A percentile compares a stretch with the other conserved stretches of the same genome.
Evolutionary conservation across 306 rosid genomes (phyloP).

Genomic region (Aeschynomene evenia): DNA sequence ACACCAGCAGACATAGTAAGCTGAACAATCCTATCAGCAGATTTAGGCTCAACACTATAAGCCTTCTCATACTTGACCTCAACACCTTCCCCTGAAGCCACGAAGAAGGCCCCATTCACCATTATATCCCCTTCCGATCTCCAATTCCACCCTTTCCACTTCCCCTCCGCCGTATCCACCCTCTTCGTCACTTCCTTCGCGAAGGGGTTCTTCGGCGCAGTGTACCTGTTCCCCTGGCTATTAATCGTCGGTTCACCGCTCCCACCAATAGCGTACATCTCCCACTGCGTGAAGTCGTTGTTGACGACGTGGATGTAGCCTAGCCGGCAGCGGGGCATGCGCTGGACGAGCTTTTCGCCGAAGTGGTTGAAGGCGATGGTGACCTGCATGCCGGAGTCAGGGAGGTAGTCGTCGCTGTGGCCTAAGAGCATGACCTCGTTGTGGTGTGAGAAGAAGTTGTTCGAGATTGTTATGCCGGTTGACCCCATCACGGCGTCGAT

Average conservation of each 20-base stretch:
- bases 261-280: slow-evolving; percentile 97
- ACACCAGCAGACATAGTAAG: slow-evolving; percentile 79
- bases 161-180: slow-evolving; percentile 55
- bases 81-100: slow-evolving; percentile 66
- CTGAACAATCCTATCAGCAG: slow-evolving; percentile 64
- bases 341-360: slow-evolving; percentile 71
- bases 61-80: slow-evolving; percentile 94
- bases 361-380: slow-evolving; percentile 97
- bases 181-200: slow-evolving; percentile 94
- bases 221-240: slow-evolving; percentile 88
- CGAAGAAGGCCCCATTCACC: slow-evolving; percentile 83
- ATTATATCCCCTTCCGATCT: slow-evolving; percentile 83
- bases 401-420: slow-evolving; percentile 77
- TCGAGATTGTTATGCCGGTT: slow-evolving; percentile 77
- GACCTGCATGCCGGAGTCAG: slow-evolving; percentile 91
- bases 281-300: slow-evolving; percentile 89
- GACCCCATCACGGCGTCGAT: slow-evolving; percentile 94
- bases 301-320: slow-evolving; percentile 95
- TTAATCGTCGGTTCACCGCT: slow-evolving; percentile 89
- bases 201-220: slow-evolving; percentile 60
- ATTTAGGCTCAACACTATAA: slow-evolving; percentile 83
- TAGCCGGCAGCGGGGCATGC: slow-evolving; percentile 85
- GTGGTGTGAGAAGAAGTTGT: slow-evolving; percentile 87
- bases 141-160: slow-evolving; percentile 95
- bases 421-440: slow-evolving; percentile 89